phyloP scores from a whole-genome alignment of 495 filamentous ascomycete genomes.

The Tuber calosporum region DNA sequence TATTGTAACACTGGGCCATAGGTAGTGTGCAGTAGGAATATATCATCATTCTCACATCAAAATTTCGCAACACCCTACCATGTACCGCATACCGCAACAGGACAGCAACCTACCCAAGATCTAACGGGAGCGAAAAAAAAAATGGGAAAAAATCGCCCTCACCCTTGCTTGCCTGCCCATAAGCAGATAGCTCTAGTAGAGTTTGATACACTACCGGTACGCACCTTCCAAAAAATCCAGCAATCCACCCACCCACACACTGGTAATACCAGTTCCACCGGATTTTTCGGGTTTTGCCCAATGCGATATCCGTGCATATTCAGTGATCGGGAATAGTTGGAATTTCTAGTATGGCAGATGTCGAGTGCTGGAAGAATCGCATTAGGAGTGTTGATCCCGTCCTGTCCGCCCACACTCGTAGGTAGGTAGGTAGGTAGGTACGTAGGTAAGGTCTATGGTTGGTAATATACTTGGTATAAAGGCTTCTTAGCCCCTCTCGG shows the following conservation, averaged over 20 bases:
- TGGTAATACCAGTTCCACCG: neutral
- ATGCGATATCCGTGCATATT: neutral
- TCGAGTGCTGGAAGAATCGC: constrained; percentile 2
- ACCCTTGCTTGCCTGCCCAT: neutral
- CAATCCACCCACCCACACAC: neutral
- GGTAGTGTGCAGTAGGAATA: constrained; percentile 9
- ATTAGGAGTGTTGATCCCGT: constrained; percentile 9
- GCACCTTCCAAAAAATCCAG: neutral
- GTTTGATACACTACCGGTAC: neutral
- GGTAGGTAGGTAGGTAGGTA: neutral
- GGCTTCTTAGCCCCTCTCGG: neutral
- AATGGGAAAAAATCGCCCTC: neutral
- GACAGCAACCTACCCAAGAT: neutral
- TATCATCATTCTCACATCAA: constrained; percentile 14
- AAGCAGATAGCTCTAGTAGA: neutral
- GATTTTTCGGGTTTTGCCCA: neutral
- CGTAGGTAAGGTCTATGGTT: neutral
- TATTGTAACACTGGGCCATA: neutral
- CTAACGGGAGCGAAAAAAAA: neutral
- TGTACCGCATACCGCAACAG: neutral
- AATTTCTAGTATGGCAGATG: neutral
- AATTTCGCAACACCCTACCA: neutral
- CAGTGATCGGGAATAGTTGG: neutral
- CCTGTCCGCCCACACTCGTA: neutral
- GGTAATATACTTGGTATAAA: neutral